Evolutionary conservation across 2,329 filamentous ascomycete genomes (phyloP), one percentile per base, ranked within the genome.

Genomic region (Shiraia sp.): DNA sequence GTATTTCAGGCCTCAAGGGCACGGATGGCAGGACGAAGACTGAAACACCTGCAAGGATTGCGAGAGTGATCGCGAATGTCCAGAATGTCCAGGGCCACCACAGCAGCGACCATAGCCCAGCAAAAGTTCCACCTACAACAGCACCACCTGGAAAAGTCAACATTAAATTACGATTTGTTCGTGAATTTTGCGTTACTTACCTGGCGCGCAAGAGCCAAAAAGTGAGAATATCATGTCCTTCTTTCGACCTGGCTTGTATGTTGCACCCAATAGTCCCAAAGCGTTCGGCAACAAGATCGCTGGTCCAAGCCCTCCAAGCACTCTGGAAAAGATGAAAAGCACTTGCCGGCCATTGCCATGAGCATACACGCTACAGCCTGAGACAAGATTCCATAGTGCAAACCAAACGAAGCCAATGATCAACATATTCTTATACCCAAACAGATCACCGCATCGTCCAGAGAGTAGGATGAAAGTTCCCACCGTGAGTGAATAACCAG

Each of bases 221-320:
- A 75, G 42, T 0, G 72, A 65, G 49, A 88, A 85, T 0, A 80
- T 74, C 68, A 86, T 79, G 33, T 80, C 75, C 61, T 85, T 86
- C 43, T 76, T 73, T 37, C 65, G 70, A 0, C 83, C 82, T 0
- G 79, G 79, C 0, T 72, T 66, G 49, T 85, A 86, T 0, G 77
- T 74, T 0, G 72, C 70, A 2, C 82, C 83, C 0, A 87, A 63
- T 10, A 88, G 72, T 2, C 82, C 83, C 15, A 87, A 65, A 0
- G 74, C 81, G 47, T 86, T 88, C 1, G 85, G 85, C 16, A 87
- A 69, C 9, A 77, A 68, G 24, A 88, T 71, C 0, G 83, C 82
- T 0, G 82, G 80, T 0, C 85, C 85, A 13, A 85, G 75, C 0
- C 81, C 77, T 32, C 63, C 57, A 17, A 72, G 33, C 0, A 64